Evolutionary conservation across 768 basidiomycete species (phyloP).

Genomic region (Auricularia sp.): DNA sequence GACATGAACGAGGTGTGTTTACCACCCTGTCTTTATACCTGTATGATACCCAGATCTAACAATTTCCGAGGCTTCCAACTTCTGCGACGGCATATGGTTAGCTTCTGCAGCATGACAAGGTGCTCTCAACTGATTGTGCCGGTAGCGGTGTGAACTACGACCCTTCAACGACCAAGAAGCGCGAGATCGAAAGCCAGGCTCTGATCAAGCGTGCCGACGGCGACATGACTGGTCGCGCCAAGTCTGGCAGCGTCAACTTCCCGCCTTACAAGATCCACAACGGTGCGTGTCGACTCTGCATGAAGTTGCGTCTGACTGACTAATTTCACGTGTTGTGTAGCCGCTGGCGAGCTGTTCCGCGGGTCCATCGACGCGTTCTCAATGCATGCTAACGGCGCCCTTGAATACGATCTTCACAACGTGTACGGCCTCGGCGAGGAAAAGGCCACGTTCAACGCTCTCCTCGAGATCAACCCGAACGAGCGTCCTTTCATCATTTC

Average conservation of each 20-base stretch:
- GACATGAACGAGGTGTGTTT: slow-evolving; percentile 24
- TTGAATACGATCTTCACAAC: slow-evolving; percentile 61
- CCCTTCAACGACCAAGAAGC: not conserved
- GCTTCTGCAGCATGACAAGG: not conserved
- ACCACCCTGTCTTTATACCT: not conserved
- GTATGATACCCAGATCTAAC: not conserved
- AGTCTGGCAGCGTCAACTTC: slow-evolving; percentile 25
- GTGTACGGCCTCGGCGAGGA: slow-evolving; percentile 66
- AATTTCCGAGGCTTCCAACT: slow-evolving; percentile 35
- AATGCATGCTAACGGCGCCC: slow-evolving; percentile 50
- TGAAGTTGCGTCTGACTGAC: not conserved
- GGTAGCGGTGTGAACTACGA: slow-evolving; percentile 4
- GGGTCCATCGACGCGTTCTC: slow-evolving; percentile 61
- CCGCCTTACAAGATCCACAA: slow-evolving; percentile 69
- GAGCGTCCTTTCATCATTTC: slow-evolving; percentile 63
- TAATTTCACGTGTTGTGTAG: slow-evolving; percentile 18
- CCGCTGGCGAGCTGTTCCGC: slow-evolving; percentile 36
- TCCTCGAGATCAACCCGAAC: slow-evolving; percentile 42
- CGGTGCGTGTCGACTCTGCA: slow-evolving; percentile 26
- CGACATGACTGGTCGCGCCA: not conserved
- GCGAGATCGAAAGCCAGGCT: not conserved
- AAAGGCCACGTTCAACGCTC: slow-evolving; percentile 49
- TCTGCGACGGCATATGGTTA: slow-evolving; percentile 49
- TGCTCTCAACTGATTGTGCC: not conserved
- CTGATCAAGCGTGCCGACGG: not conserved